These are phyloP conservation scores for Phaseolus lunatus DNA, from an alignment of 306 rosid genomes.

Conservation along the genomic window DNA sequence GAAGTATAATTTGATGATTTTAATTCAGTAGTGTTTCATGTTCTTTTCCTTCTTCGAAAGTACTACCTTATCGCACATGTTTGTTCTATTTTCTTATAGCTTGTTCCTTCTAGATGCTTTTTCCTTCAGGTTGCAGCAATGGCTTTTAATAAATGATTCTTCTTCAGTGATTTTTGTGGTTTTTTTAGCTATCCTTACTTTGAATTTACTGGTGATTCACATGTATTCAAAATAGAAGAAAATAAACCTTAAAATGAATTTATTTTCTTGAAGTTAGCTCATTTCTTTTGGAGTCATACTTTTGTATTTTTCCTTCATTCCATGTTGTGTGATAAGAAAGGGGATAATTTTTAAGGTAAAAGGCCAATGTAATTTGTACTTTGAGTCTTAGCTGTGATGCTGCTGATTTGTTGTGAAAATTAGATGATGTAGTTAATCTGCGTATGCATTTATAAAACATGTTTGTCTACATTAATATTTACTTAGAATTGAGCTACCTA, in stretches of 20 bases:
- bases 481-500: conserved; percentile 20
- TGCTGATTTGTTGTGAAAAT: not conserved
- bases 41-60: too few species aligned
- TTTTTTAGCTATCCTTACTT: conserved; percentile 8
- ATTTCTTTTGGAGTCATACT: conserved; percentile 1
- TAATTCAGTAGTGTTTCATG: not conserved
- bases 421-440: not conserved
- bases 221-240: not conserved
- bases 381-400: not conserved
- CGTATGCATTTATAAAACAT: conserved; percentile 1
- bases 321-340: not conserved
- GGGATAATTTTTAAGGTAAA: not conserved
- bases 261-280: conserved; percentile 28
- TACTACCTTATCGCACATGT: too few species aligned
- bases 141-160: not conserved
- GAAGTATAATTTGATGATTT: not conserved
- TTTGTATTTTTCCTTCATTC: conserved; percentile 10
- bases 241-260: not conserved
- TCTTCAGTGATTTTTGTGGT: not conserved
- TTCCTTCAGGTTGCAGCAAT: not conserved
- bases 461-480: not conserved
- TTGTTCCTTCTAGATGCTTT: not conserved
- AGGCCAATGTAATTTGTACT: not conserved
- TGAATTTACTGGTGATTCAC: not conserved
- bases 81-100: not conserved